Percentiles rank a stretch among this genome's conserved stretches.
phyloP scores from a whole-genome alignment of 495 filamentous ascomycete genomes.

The Penicillium egyptiacum region DNA sequence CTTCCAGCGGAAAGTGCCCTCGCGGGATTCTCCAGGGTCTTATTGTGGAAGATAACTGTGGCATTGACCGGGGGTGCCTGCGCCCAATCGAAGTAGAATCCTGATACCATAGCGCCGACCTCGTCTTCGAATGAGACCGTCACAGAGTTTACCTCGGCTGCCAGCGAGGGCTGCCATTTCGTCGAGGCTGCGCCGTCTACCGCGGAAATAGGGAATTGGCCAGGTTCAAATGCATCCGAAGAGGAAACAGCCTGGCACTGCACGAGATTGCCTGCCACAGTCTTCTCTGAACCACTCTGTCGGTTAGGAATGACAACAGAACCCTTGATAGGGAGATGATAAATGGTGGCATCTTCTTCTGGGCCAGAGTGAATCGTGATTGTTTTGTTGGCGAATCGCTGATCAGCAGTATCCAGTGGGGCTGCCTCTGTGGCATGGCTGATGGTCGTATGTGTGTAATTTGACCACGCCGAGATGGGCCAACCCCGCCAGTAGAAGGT shows the following conservation, averaged over 20 bases:
- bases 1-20: conserved; percentile 7
- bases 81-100: conserved; percentile 68
- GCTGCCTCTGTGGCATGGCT: conserved; percentile 40
- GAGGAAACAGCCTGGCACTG: conserved; percentile 64
- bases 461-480: conserved; percentile 60
- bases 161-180: conserved; percentile 65
- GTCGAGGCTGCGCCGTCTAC: conserved; percentile 71
- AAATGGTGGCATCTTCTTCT: conserved; percentile 36
- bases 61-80: conserved; percentile 57
- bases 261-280: conserved; percentile 59
- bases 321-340: conserved; percentile 51
- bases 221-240: conserved; percentile 51
- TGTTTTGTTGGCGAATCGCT: conserved; percentile 45
- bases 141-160: conserved; percentile 45
- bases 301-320: conserved; percentile 62
- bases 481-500: conserved; percentile 71
- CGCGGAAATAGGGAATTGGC: conserved; percentile 71
- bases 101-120: conserved; percentile 43
- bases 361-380: conserved; percentile 55
- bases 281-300: conserved; percentile 43
- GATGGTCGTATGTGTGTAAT: conserved; percentile 65
- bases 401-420: conserved; percentile 44
- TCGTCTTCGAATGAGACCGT: conserved; percentile 51
- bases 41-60: conserved; percentile 56
- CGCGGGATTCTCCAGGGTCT: conserved; percentile 25